phyloP scores from a whole-genome alignment of 306 rosid genomes.

The Ammopiptanthus mongolicus region DNA sequence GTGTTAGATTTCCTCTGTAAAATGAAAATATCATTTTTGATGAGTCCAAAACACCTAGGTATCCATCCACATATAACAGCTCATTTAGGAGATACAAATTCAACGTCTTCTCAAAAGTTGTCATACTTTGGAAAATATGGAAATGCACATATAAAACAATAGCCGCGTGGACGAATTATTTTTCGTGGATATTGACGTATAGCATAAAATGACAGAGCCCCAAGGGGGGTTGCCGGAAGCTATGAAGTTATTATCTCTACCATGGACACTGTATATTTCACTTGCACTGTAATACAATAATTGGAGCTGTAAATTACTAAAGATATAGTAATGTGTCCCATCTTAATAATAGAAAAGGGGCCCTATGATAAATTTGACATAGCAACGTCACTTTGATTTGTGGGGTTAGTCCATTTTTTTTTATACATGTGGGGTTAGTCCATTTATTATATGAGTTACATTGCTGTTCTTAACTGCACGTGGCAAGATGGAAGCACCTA shows the following conservation, averaged over 20 bases:
- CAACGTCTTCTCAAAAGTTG: conserved; percentile 7
- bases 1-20: no score
- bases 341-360: background rate
- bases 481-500: conserved; percentile 26
- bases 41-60: conserved; percentile 21
- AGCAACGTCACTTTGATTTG: conserved; percentile 20
- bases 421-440: conserved; percentile 47
- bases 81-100: conserved; percentile 35
- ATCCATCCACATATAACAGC: conserved; percentile 35
- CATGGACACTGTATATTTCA: background rate
- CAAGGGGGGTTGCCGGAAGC: background rate
- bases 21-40: background rate
- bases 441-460: conserved; percentile 34
- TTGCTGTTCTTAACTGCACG: conserved; percentile 3
- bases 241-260: background rate
- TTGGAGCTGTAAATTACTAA: conserved; percentile 6
- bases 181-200: background rate
- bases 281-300: background rate
- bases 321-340: conserved; percentile 15
- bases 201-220: background rate
- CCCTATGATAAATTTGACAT: conserved; percentile 6
- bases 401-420: conserved; percentile 51
- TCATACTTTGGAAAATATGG: background rate
- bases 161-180: background rate
- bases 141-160: background rate